Percentiles rank a stretch among this genome's conserved stretches.
Evolutionary conservation across 805 yeast species (phyloP).

Genomic region (Candida nonsorbophila): DNA sequence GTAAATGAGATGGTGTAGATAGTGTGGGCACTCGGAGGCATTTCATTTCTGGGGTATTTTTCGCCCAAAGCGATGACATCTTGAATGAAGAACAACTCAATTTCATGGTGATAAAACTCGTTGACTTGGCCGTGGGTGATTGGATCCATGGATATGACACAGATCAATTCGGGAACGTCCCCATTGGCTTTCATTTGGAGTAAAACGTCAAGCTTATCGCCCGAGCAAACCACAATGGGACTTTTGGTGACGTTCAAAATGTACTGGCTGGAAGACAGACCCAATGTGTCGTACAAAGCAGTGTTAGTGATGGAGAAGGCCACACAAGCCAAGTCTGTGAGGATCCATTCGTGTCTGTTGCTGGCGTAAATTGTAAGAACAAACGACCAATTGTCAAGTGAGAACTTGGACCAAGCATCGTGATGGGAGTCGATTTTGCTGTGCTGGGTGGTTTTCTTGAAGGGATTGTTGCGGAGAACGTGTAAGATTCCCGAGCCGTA

Average conservation of each 20-base stretch:
- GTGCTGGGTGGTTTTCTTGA: constrained; percentile 15
- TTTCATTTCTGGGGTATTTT: constrained; percentile 17
- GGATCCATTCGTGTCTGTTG: constrained; percentile 31
- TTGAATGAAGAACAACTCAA: constrained; percentile 14
- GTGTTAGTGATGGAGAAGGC: constrained; percentile 29
- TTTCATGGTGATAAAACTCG: constrained; percentile 13
- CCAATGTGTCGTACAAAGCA: constrained; percentile 35
- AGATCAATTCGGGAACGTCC: constrained; percentile 35
- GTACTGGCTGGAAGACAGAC: constrained; percentile 21
- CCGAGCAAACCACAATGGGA: constrained; percentile 48
- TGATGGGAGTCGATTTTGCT: constrained; percentile 19
- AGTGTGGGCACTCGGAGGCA: constrained; percentile 27
- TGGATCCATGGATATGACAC: constrained; percentile 50
- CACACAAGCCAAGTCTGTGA: constrained; percentile 27
- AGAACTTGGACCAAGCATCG: constrained; percentile 18
- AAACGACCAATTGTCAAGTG: constrained; percentile 15
- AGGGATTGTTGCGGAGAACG: constrained; percentile 23
- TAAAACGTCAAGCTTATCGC: constrained; percentile 41
- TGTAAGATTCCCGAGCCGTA: constrained; percentile 50
- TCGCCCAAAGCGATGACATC: constrained; percentile 30
- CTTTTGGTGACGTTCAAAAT: constrained; percentile 25
- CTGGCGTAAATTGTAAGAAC: constrained; percentile 24
- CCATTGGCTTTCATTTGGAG: constrained; percentile 31
- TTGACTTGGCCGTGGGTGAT: constrained; percentile 11
- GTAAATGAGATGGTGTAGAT: constrained; percentile 37